These are phyloP conservation scores for Skeletonema costatum DNA, from an alignment of 108 stramenopile genomes.

Conservation along the genomic window DNA sequence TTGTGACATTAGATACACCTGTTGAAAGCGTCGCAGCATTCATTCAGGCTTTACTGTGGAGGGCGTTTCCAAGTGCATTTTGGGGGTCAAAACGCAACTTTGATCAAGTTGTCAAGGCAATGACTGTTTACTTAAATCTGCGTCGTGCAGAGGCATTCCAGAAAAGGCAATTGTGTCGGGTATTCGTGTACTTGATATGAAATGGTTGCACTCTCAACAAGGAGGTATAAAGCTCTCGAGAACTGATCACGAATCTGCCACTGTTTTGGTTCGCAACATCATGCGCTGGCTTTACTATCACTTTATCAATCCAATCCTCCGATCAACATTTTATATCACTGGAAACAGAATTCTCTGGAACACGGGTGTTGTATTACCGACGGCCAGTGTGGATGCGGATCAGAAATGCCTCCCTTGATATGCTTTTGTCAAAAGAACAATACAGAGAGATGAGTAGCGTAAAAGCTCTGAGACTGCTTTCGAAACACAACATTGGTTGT, in stretches of 20 bases:
- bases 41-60: conserved; percentile 47
- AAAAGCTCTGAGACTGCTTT: conserved; percentile 36
- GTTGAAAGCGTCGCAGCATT: conserved; percentile 56
- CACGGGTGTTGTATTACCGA: conserved; percentile 73
- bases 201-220: conserved; percentile 59
- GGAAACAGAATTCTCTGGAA: conserved; percentile 77
- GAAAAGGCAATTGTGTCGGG: conserved; percentile 67
- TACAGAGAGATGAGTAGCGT: conserved; percentile 44
- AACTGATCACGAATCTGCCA: conserved; percentile 59
- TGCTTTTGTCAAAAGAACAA: conserved; percentile 44
- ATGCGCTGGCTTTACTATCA: conserved; percentile 74
- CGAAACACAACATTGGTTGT: conserved; percentile 60
- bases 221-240: conserved; percentile 26
- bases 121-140: conserved; percentile 61
- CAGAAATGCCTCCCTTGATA: conserved; percentile 60
- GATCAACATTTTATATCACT: conserved; percentile 80
- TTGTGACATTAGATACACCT: conserved; percentile 53
- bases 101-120: conserved; percentile 34
- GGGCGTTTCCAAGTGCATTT: conserved; percentile 66
- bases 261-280: conserved; percentile 44
- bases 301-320: conserved; percentile 74
- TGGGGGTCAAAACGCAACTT: conserved; percentile 83
- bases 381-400: conserved; percentile 84
- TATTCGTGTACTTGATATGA: conserved; percentile 61
- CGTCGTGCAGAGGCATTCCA: conserved; percentile 70